Evolutionary conservation across 2,329 filamentous ascomycete genomes (phyloP).

Genomic region (Talaromyces sp.): DNA sequence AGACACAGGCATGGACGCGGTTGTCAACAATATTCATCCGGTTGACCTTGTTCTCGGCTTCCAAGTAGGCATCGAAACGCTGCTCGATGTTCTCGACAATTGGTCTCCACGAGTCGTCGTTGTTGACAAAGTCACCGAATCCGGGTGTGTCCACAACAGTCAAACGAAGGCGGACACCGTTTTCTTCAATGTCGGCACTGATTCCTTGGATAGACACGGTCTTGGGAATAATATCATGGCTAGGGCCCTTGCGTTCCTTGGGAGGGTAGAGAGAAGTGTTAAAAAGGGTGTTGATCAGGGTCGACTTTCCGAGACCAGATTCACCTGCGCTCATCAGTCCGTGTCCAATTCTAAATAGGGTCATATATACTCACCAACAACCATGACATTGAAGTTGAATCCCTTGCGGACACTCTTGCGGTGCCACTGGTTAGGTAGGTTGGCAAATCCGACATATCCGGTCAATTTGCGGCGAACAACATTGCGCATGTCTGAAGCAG

Average conservation of each 20-base stretch:
- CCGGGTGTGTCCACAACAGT: constrained; percentile 97
- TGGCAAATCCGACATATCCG: constrained; percentile 97
- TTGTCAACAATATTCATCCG: constrained; percentile 99
- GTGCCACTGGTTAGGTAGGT: constrained; percentile 99
- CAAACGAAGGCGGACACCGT: constrained; percentile 89
- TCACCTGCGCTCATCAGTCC: constrained; percentile 62
- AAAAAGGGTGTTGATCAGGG: constrained; percentile 98
- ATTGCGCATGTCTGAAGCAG: constrained; percentile 74
- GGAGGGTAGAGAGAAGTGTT: constrained; percentile 98
- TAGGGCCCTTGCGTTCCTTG: constrained; percentile 96
- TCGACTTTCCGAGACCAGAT: constrained; percentile 98
- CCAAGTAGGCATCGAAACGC: constrained; percentile 95
- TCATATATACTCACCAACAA: constrained; percentile 75
- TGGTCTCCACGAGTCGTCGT: constrained; percentile 97
- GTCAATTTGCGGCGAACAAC: constrained; percentile 98
- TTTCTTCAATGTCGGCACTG: constrained; percentile 96
- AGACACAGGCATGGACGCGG: constrained; percentile 96
- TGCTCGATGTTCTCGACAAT: constrained; percentile 99
- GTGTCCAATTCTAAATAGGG: neutral
- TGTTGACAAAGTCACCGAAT: constrained; percentile 99
- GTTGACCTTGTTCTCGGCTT: constrained; percentile 99
- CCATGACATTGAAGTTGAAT: constrained; percentile 99
- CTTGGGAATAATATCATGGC: constrained; percentile 97
- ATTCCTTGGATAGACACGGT: constrained; percentile 93
- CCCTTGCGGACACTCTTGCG: constrained; percentile 99